Evolutionary conservation across 2,329 filamentous ascomycete species (phyloP).

Genomic region (Zasmidium citrigriseum): DNA sequence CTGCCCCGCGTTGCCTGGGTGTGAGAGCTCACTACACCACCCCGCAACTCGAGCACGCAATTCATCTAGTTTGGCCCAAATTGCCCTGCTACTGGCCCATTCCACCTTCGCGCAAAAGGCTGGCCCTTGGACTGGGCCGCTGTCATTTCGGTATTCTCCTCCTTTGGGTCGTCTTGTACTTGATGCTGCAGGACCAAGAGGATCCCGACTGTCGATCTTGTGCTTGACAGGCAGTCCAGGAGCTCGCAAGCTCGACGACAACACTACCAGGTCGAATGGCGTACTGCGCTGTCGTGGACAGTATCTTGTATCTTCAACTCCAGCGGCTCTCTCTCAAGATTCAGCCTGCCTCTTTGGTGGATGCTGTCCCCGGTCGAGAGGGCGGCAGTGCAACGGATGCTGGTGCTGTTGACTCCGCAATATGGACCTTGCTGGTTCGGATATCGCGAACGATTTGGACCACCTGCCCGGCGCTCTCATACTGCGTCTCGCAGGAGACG

Average conservation of each 20-base stretch:
- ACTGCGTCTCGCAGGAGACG: slow-evolving; percentile 74
- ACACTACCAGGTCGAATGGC: not conserved
- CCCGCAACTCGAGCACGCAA: slow-evolving; percentile 5
- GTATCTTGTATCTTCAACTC: not conserved
- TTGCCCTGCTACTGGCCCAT: not conserved
- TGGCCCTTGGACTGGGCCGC: not conserved
- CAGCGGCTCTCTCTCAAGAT: not conserved
- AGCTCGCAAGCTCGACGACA: not conserved
- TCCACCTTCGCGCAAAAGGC: not conserved
- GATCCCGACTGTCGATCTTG: not conserved
- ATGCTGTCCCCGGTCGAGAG: slow-evolving; percentile 19
- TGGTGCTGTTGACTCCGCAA: slow-evolving; percentile 15
- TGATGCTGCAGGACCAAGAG: not conserved
- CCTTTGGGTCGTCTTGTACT: not conserved
- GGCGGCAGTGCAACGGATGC: slow-evolving; percentile 2
- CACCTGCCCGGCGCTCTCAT: slow-evolving; percentile 73
- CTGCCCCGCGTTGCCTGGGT: not conserved
- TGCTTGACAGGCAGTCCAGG: not conserved
- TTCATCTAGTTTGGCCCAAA: not conserved
- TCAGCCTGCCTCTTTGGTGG: slow-evolving; percentile 13
- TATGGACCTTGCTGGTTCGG: slow-evolving; percentile 14
- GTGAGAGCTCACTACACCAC: not conserved
- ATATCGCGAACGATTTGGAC: slow-evolving; percentile 59
- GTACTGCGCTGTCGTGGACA: not conserved
- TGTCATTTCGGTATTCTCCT: slow-evolving; percentile 2